Percentiles rank a stretch among this genome's conserved stretches.
Evolutionary conservation across 768 basidiomycete genomes (phyloP).

Genomic region (Leccinum variicolor): DNA sequence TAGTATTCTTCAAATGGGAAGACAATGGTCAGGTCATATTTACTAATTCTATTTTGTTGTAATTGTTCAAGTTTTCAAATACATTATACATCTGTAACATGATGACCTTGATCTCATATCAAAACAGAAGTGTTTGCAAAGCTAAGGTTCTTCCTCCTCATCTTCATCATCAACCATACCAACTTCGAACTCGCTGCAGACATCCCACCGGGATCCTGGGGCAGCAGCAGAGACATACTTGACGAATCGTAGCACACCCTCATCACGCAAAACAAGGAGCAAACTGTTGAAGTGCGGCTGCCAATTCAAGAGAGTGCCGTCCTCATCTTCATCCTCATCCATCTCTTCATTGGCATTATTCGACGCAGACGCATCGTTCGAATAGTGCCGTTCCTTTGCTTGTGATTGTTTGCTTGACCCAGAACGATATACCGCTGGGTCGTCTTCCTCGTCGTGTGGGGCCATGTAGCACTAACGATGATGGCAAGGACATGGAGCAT

Average conservation of each 20-base stretch:
- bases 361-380: constrained; percentile 16
- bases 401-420: constrained; percentile 39
- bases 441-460: constrained; percentile 91
- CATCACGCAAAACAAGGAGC: constrained; percentile 86
- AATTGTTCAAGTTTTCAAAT: no score
- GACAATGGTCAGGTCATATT: no score
- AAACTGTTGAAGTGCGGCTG: constrained; percentile 90
- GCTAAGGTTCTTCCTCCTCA: constrained; percentile 21
- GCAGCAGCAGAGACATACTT: constrained; percentile 93
- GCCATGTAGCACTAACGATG: constrained; percentile 82
- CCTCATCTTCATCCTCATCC: constrained; percentile 47
- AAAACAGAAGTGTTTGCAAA: not conserved
- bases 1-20: no score
- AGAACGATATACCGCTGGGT: constrained; percentile 89
- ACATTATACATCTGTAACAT: no score
- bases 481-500: not conserved
- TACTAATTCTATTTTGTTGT: no score
- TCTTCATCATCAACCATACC: constrained; percentile 69
- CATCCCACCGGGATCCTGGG: constrained; percentile 88
- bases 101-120: no score
- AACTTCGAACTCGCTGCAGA: constrained; percentile 90
- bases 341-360: constrained; percentile 3
- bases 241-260: constrained; percentile 90
- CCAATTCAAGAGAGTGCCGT: constrained; percentile 78
- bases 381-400: constrained; percentile 12